Conservation (phyloP, 75 land plant species). For the Picea glauca region DNA sequence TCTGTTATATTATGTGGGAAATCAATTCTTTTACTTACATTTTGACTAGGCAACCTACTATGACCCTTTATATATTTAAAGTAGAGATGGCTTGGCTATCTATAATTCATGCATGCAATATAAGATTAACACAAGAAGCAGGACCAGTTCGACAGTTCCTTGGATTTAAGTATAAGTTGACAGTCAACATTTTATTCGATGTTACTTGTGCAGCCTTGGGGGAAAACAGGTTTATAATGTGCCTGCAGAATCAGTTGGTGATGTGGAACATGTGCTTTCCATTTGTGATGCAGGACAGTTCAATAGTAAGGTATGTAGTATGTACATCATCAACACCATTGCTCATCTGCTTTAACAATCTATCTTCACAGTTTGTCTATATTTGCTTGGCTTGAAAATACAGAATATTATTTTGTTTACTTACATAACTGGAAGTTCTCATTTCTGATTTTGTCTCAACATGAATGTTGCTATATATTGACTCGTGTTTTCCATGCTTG, state of each 20-base stretch:
- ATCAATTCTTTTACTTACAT: too few species aligned
- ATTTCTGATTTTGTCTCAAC: neutral
- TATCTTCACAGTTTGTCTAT: neutral
- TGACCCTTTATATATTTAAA: too few species aligned
- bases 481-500: neutral
- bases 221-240: constrained; percentile 74
- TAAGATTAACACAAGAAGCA: too few species aligned
- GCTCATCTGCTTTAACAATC: neutral
- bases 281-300: constrained; percentile 68
- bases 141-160: too few species aligned
- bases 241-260: constrained; percentile 62
- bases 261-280: constrained; percentile 69
- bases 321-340: neutral
- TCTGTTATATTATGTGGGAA: too few species aligned
- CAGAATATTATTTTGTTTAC: neutral
- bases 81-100: too few species aligned
- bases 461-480: neutral
- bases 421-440: neutral
- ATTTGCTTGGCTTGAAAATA: neutral
- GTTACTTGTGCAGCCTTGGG: constrained; percentile 45
- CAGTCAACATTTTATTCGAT: too few species aligned
- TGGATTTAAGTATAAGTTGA: too few species aligned
- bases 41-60: too few species aligned
- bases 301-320: constrained; percentile 66
- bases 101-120: too few species aligned